A percentile compares a stretch with the other conserved stretches of the same genome.
phyloP scores from a whole-genome alignment of 805 yeast species.

The Kazachstania bromeliacearum region DNA sequence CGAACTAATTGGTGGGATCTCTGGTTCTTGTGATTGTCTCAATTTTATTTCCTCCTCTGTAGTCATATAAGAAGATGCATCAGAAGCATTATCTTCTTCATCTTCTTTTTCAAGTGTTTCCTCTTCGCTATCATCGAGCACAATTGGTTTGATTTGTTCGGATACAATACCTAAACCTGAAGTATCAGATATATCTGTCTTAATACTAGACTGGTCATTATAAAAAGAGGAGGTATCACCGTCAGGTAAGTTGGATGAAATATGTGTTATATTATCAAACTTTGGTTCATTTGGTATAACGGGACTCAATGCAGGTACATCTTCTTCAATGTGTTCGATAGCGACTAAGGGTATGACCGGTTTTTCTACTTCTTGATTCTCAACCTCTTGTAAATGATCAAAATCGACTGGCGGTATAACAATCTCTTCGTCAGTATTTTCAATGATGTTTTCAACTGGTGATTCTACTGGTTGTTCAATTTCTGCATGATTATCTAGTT shows the following conservation, averaged over 20 bases:
- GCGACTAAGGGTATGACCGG: no score
- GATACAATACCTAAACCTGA: no score
- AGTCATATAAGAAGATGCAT: slow-evolving; percentile 3
- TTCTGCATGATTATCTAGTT: neutral
- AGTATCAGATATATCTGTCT: neutral
- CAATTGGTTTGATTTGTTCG: no score
- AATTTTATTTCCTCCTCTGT: slow-evolving; percentile 3
- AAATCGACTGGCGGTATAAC: neutral
- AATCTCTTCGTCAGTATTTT: neutral
- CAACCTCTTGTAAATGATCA: neutral
- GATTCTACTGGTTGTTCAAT: neutral
- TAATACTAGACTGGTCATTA: neutral
- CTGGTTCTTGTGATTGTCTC: slow-evolving; percentile 2
- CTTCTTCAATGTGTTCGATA: no score
- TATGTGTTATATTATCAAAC: no score
- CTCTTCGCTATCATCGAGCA: neutral
- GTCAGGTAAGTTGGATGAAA: no score
- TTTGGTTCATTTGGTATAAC: no score
- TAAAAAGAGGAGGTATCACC: slow-evolving; percentile 1
- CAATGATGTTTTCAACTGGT: neutral
- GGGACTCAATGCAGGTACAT: no score
- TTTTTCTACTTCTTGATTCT: neutral
- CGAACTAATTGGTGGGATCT: slow-evolving; percentile 4
- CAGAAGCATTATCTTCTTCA: neutral
- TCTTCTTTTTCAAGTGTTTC: neutral